A percentile compares a stretch with the other conserved stretches of the same genome.
These are phyloP conservation scores for Gomphus sp. DNA, from an alignment of 1,284 basidiomycete species.

Conservation along the genomic window DNA sequence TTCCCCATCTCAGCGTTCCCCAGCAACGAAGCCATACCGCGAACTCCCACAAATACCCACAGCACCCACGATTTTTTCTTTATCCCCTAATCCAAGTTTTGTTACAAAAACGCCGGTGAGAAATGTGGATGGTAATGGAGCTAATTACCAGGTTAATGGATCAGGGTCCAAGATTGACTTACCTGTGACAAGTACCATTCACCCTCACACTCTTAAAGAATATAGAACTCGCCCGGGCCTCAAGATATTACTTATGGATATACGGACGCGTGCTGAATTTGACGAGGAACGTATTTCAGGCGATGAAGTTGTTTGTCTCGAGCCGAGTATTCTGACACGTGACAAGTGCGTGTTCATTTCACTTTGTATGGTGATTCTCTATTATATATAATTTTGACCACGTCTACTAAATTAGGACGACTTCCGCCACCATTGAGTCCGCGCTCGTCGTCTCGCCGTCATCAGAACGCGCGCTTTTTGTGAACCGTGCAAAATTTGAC, in stretches of 20 bases:
- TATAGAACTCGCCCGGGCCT: constrained; percentile 48
- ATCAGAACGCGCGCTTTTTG: constrained; percentile 65
- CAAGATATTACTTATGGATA: constrained; percentile 75
- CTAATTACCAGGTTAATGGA: constrained; percentile 9
- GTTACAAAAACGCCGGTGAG: constrained; percentile 5
- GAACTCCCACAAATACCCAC: constrained; percentile 24
- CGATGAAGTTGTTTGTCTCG: constrained; percentile 75
- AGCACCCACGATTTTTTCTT: constrained; percentile 16
- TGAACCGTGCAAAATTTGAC: constrained; percentile 80
- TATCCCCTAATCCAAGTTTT: constrained; percentile 13
- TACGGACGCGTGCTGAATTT: constrained; percentile 72
- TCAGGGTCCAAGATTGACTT: constrained; percentile 30
- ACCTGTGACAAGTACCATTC: constrained; percentile 47
- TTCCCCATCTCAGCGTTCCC: constrained; percentile 27
- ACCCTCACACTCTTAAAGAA: constrained; percentile 49
- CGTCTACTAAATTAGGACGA: constrained; percentile 39
- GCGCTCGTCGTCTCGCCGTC: constrained; percentile 66
- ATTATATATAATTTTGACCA: neutral
- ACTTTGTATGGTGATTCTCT: neutral
- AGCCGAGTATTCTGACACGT: constrained; percentile 68
- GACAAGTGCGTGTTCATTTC: constrained; percentile 43
- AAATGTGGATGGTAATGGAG: constrained; percentile 4
- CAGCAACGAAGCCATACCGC: constrained; percentile 21
- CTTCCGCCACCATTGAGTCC: constrained; percentile 63
- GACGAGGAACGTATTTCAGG: constrained; percentile 64